phyloP scores from a whole-genome alignment of 1,284 basidiomycete species.

The Leccinum ponderosum region DNA sequence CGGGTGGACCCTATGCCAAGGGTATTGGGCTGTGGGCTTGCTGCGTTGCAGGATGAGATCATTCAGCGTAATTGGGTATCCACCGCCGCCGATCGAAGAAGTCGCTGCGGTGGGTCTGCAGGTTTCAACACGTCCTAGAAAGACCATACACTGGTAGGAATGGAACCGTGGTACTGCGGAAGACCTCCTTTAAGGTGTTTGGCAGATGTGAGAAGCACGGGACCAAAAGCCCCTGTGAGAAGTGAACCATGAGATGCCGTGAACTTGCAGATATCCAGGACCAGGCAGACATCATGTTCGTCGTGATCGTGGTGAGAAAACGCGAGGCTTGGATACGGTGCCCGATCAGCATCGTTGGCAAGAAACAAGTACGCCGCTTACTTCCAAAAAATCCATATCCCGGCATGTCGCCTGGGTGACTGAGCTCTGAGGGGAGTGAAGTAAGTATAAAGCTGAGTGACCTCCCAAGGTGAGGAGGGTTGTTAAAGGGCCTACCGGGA shows the following conservation, averaged over 20 bases:
- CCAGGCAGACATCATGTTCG: constrained; percentile 12
- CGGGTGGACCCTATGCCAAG: constrained; percentile 12
- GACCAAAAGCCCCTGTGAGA: constrained; percentile 18
- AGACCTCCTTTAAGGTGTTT: constrained; percentile 12
- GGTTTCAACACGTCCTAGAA: constrained; percentile 24
- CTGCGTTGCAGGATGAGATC: constrained; percentile 23
- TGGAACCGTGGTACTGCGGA: constrained; percentile 25
- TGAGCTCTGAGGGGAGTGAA: constrained; percentile 12
- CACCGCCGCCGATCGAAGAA: constrained; percentile 27
- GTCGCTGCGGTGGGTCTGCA: constrained; percentile 21
- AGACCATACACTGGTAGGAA: constrained; percentile 16
- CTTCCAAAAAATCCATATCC: constrained; percentile 11
- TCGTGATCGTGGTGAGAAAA: constrained; percentile 20
- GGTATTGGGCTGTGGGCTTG: constrained; percentile 29
- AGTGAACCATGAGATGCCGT: constrained; percentile 16
- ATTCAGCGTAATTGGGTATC: constrained; percentile 19
- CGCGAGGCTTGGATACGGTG: constrained; percentile 21
- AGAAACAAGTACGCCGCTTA: constrained; percentile 23
- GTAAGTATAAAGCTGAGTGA: constrained; percentile 29
- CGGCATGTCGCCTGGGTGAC: constrained; percentile 28
- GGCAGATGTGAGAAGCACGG: constrained; percentile 21
- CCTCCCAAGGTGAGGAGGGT: constrained; percentile 2
- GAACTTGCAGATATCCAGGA: constrained; percentile 1
- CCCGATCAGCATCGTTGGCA: constrained; percentile 21
- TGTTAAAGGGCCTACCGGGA: constrained; percentile 9